Conservation (phyloP, 352 stramenopile genomes). For the Globisporangium nodosum region DNA sequence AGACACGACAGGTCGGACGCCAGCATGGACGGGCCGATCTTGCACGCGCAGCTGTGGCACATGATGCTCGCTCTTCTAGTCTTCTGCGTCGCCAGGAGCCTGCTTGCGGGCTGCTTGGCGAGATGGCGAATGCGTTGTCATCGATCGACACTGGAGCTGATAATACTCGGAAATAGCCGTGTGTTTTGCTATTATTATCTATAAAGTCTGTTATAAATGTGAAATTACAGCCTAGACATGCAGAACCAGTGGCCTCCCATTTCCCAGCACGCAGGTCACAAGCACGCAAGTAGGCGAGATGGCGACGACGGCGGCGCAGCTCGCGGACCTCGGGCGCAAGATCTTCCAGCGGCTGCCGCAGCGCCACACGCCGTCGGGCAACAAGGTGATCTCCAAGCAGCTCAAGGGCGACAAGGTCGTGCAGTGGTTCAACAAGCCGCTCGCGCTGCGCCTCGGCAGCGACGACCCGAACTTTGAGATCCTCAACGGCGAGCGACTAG, state of each 20-base stretch:
- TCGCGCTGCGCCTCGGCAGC: constrained; percentile 62
- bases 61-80: constrained; percentile 20
- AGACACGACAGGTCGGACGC: constrained; percentile 93
- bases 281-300: constrained; percentile 3
- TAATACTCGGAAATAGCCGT: neutral
- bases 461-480: constrained; percentile 86
- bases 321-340: constrained; percentile 79
- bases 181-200: neutral
- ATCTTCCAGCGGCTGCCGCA: constrained; percentile 87
- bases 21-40: constrained; percentile 93
- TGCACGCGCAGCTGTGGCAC: constrained; percentile 76
- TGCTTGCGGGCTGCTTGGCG: neutral
- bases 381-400: constrained; percentile 88
- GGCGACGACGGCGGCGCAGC: constrained; percentile 48
- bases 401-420: constrained; percentile 83
- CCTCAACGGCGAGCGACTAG: constrained; percentile 68
- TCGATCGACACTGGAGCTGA: neutral
- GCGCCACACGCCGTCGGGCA: constrained; percentile 72
- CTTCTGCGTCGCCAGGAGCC: no score
- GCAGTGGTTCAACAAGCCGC: constrained; percentile 84
- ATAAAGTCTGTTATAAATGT: neutral
- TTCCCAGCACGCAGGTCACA: neutral
- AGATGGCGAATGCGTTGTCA: neutral
- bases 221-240: constrained; percentile 3
- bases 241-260: constrained; percentile 11